Conservation (phyloP, 2,329 filamentous ascomycete genomes). For the Plectosphaerella sp. region DNA sequence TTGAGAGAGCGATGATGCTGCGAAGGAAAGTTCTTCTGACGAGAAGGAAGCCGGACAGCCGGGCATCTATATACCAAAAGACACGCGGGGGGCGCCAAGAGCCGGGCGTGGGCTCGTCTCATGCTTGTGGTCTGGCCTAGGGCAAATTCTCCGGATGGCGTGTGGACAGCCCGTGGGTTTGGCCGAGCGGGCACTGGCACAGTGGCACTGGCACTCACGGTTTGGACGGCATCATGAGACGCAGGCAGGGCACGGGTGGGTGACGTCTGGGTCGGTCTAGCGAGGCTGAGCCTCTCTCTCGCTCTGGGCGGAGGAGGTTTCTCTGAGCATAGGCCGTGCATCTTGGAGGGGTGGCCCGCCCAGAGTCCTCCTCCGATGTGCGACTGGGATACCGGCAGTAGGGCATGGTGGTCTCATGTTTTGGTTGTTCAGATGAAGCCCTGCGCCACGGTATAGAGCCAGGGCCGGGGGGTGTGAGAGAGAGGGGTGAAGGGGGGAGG, state of each 20-base stretch:
- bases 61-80: neutral
- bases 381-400: neutral
- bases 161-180: neutral
- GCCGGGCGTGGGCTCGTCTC: neutral
- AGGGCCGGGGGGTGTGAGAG: too few relatives aligned
- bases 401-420: neutral
- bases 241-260: neutral
- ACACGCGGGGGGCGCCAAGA: neutral
- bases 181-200: neutral
- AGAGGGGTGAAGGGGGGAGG: too few relatives aligned
- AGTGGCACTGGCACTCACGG: neutral
- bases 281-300: neutral
- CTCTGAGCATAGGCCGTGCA: slow-evolving; percentile 34
- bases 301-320: neutral
- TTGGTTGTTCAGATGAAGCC: neutral
- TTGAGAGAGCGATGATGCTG: neutral
- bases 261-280: neutral
- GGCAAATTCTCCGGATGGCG: neutral
- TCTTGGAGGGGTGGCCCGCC: slow-evolving; percentile 59
- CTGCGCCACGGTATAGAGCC: neutral
- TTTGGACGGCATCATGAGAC: neutral
- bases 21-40: neutral
- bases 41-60: neutral
- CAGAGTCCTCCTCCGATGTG: neutral
- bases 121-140: neutral